Evolutionary conservation across 257 asterid genomes (phyloP).

Genomic region (Asclepias syriaca): DNA sequence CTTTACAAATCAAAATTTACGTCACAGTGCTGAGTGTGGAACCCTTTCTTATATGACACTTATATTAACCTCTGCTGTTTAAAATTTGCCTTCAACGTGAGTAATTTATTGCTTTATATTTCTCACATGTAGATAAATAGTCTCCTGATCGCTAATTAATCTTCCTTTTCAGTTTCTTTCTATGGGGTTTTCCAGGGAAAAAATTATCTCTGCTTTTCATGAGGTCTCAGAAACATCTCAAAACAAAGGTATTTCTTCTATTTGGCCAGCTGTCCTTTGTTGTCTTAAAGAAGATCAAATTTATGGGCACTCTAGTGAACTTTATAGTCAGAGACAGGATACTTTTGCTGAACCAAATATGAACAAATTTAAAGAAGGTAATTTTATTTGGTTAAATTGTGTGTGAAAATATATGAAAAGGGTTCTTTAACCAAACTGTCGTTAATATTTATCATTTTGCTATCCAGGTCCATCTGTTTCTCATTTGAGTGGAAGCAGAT

Average conservation of each 20-base stretch:
- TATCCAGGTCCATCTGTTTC: slow-evolving; percentile 35
- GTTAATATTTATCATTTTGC: slow-evolving; percentile 18
- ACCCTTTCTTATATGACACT: neutral
- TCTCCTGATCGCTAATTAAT: slow-evolving; percentile 10
- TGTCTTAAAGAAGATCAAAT: slow-evolving; percentile 57
- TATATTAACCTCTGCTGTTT: neutral
- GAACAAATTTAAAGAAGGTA: slow-evolving; percentile 28
- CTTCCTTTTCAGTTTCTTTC: slow-evolving; percentile 35
- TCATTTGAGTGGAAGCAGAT: slow-evolving; percentile 30
- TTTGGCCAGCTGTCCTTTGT: slow-evolving; percentile 65
- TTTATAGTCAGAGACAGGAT: slow-evolving; percentile 24
- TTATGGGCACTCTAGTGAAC: slow-evolving; percentile 42
- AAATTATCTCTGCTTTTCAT: slow-evolving; percentile 38
- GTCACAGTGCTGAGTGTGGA: neutral
- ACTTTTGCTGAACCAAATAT: slow-evolving; percentile 20
- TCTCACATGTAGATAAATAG: neutral
- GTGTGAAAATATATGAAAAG: neutral
- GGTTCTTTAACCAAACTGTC: slow-evolving; percentile 11
- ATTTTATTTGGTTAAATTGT: neutral
- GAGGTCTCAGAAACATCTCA: slow-evolving; percentile 48
- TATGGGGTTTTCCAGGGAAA: slow-evolving; percentile 66
- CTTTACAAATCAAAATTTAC: slow-evolving; percentile 6
- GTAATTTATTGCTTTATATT: slow-evolving; percentile 4
- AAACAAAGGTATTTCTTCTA: slow-evolving; percentile 46
- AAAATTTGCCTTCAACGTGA: neutral